These are phyloP conservation scores for Suillus cothurnatus DNA, from an alignment of 768 basidiomycete species.

Conservation along the genomic window DNA sequence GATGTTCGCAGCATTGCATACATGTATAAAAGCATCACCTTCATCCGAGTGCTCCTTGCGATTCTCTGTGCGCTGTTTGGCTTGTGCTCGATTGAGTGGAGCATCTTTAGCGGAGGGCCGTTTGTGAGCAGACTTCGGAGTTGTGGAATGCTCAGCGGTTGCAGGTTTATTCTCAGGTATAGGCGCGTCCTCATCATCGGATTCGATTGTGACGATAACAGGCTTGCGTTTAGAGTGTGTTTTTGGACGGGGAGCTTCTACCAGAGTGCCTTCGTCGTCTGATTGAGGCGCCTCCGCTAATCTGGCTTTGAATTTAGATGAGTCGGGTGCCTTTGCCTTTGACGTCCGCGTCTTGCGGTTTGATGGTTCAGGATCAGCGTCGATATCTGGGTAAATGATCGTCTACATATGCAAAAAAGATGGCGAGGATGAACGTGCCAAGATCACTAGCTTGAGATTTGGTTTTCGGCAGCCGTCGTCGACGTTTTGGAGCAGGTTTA, in stretches of 20 bases:
- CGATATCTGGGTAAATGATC: background rate
- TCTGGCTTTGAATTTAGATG: conserved; percentile 13
- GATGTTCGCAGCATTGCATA: background rate
- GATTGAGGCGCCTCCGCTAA: conserved; percentile 4
- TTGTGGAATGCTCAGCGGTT: background rate
- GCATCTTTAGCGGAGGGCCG: background rate
- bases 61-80: background rate
- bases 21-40: background rate
- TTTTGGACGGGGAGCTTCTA: conserved; percentile 21
- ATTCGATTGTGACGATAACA: background rate
- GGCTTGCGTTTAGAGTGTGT: conserved; percentile 10
- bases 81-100: background rate
- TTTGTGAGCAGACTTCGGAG: background rate
- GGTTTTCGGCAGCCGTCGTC: conserved; percentile 15
- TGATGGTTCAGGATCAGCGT: conserved; percentile 9
- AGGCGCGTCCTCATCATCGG: background rate
- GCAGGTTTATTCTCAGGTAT: background rate
- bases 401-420: background rate
- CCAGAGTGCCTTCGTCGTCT: conserved; percentile 33
- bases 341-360: background rate
- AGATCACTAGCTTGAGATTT: conserved; percentile 12
- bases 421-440: background rate
- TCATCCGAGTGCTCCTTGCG: background rate
- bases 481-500: conserved; percentile 20
- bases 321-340: background rate